Percentiles rank a stretch among this genome's conserved stretches.
Conservation (phyloP, 352 stramenopile species). For the Phytophthora meadii region DNA sequence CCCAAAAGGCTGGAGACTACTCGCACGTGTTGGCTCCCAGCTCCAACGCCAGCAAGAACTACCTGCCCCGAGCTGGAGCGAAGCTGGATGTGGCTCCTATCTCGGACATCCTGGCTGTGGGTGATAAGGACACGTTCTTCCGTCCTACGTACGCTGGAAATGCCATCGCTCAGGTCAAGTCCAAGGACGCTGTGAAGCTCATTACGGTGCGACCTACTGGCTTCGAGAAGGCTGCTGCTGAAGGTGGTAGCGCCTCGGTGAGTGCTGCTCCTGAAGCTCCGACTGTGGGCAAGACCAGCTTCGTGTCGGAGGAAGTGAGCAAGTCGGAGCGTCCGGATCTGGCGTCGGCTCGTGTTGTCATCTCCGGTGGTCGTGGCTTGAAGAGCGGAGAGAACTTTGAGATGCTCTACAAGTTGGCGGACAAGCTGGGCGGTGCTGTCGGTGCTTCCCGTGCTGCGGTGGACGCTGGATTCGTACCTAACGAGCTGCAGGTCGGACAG, state of each 20-base stretch:
- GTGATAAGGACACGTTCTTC: conserved; percentile 96
- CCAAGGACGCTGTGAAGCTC: conserved; percentile 93
- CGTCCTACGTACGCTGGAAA: conserved; percentile 88
- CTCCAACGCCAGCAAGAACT: conserved; percentile 98
- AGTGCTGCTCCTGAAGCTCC: conserved; percentile 66
- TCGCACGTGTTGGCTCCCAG: conserved; percentile 95
- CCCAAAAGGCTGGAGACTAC: conserved; percentile 74
- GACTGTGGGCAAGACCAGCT: conserved; percentile 80
- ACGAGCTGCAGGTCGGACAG: conserved; percentile 99
- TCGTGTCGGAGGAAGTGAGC: conserved; percentile 94
- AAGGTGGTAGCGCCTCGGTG: conserved; percentile 78
- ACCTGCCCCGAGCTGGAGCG: conserved; percentile 94
- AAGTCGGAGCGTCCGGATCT: conserved; percentile 97
- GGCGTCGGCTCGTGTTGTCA: conserved; percentile 93
- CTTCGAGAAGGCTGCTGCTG: conserved; percentile 96
- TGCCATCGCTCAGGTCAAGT: conserved; percentile 90
- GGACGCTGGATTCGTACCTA: conserved; percentile 98
- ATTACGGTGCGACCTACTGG: conserved; percentile 96
- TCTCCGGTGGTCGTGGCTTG: conserved; percentile 96
- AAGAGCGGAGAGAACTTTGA: conserved; percentile 99
- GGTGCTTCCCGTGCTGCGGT: conserved; percentile 98
- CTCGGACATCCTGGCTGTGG: conserved; percentile 95
- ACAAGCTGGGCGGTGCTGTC: conserved; percentile 98
- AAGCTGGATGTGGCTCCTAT: conserved; percentile 95
- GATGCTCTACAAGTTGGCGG: conserved; percentile 97